These are phyloP conservation scores for Ganoderma resinaceum DNA, from an alignment of 1,284 basidiomycete genomes.

Conservation along the genomic window DNA sequence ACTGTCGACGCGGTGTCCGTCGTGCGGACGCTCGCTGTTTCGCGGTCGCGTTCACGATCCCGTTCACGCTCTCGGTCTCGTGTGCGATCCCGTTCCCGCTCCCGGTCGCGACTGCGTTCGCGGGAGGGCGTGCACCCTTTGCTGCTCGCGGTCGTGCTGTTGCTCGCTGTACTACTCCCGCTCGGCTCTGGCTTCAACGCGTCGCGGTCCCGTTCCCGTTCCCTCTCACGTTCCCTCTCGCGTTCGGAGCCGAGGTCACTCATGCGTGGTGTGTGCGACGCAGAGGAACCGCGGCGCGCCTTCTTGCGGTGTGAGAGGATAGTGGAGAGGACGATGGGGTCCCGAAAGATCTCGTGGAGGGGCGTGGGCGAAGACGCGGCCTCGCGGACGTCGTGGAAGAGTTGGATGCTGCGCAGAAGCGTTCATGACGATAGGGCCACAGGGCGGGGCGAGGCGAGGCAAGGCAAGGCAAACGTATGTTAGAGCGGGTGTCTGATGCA, in stretches of 20 bases:
- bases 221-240: constrained; percentile 22
- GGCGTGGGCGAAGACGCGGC: constrained; percentile 41
- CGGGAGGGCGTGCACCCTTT: constrained; percentile 4
- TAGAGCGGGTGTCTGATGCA: neutral
- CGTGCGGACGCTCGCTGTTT: constrained; percentile 13
- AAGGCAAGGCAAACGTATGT: constrained; percentile 1
- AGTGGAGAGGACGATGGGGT: constrained; percentile 39
- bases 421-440: neutral
- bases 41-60: constrained; percentile 12
- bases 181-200: constrained; percentile 11
- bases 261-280: constrained; percentile 31
- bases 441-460: neutral
- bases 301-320: constrained; percentile 37
- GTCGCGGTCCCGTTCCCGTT: constrained; percentile 27
- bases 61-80: constrained; percentile 12
- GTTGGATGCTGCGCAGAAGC: constrained; percentile 27
- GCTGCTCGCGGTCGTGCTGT: constrained; percentile 15
- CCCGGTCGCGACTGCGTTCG: constrained; percentile 22
- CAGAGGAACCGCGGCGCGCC: constrained; percentile 35
- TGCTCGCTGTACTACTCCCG: constrained; percentile 17
- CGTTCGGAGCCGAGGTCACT: neutral
- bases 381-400: constrained; percentile 40
- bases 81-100: neutral
- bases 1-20: constrained; percentile 22
- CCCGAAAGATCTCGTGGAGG: constrained; percentile 42